Base-by-base conservation (phyloP, 1,284 basidiomycete genomes). In the Fomitopsis pinicola region DNA sequence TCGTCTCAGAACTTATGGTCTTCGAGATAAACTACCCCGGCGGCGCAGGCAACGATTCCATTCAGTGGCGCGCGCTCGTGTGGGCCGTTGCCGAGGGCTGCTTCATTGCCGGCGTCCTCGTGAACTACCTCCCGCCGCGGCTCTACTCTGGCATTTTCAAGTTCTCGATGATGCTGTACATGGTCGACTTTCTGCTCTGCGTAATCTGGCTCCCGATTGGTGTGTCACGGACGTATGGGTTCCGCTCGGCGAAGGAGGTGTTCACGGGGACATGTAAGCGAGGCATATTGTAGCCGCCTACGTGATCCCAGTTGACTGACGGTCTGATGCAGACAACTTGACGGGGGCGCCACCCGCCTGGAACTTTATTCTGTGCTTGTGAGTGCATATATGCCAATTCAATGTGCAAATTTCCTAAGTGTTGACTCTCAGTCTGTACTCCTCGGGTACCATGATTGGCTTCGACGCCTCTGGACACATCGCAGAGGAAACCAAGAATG, bases 381-480 rank as follows among this genome's bases (percentile, higher is more conserved):
- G 68, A 58, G 82, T 45, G 42, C 38, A 15, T 66, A 30, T 53
- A 30, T 44, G 22, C 26, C 69, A 44, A 36, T 64, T 64, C 50
- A 45, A 10, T 33, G 8, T 28, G 1, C 22, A 4, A 3, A 8
- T 45, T n/a, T 10, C 5, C 28, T 12, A 35, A 48, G 35, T 14
- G 52, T 26, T 61, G 59, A 22, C 67, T 28, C 63, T 14, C 59
- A 92, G 91, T 79, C 77, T 95, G 17, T 94, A 92, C 72, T 90
- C 91, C 1, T 86, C 91, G 1, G 91, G 92, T 12, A 91, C 88
- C 0, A 77, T 95, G 76, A 93, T 89, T 14, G 93, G 93, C 2
- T 95, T 94, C 67, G 93, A 94, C 73, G 92, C 92, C 0, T 88
- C 91, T 17, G 93, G 93, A 0, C 93, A 95, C 65, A 88, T 95